These are phyloP conservation scores for Arachis hypogaea DNA, from an alignment of 306 rosid species.

Conservation along the genomic window DNA sequence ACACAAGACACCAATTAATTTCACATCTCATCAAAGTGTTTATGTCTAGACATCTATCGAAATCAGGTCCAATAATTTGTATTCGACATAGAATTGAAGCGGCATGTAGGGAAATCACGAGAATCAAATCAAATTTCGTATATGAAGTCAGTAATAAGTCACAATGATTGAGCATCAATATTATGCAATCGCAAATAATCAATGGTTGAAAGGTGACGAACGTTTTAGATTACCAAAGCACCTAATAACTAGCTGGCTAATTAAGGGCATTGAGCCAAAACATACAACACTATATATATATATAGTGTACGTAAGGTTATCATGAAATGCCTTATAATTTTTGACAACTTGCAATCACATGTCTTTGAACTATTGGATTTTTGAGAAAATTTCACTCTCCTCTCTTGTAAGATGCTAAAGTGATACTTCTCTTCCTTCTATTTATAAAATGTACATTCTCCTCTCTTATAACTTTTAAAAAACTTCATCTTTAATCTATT, in stretches of 20 bases:
- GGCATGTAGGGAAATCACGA: background rate
- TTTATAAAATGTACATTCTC: too few species aligned
- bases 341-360: background rate
- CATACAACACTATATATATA: background rate
- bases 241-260: too few species aligned
- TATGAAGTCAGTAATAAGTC: background rate
- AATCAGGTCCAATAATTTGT: background rate
- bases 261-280: background rate
- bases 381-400: too few species aligned
- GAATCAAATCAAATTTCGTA: background rate
- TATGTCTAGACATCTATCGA: slow-evolving; percentile 5
- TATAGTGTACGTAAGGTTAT: too few species aligned
- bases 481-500: too few species aligned
- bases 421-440: too few species aligned
- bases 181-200: background rate
- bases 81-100: background rate
- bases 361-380: too few species aligned
- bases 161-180: background rate
- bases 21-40: slow-evolving; percentile 3
- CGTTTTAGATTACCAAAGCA: background rate
- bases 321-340: too few species aligned
- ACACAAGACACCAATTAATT: background rate
- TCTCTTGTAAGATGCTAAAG: too few species aligned
- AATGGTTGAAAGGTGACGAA: background rate
- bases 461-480: too few species aligned